phyloP scores from a whole-genome alignment of 345 rosid species.

The Isatis tinctoria region DNA sequence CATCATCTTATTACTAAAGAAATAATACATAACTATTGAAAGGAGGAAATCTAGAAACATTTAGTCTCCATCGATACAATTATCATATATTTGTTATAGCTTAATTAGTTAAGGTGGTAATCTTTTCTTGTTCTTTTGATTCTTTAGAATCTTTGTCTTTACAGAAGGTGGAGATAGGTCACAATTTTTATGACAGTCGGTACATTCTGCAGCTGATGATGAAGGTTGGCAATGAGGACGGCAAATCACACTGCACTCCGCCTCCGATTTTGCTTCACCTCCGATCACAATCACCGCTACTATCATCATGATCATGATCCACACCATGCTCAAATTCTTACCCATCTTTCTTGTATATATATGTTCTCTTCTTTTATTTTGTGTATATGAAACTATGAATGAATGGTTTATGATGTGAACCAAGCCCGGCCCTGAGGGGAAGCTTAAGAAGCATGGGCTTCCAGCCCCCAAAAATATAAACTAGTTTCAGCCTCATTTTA shows the following conservation, averaged over 20 bases:
- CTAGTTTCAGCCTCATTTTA: no score
- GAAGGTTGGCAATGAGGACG: neutral
- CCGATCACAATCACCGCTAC: neutral
- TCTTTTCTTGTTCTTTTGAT: neutral
- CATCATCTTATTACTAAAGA: neutral
- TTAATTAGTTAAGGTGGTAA: neutral
- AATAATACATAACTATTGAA: neutral
- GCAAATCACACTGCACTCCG: neutral
- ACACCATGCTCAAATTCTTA: neutral
- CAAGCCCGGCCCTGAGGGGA: no score
- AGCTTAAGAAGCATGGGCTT: no score
- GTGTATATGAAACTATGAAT: neutral
- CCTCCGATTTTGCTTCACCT: constrained; percentile 12
- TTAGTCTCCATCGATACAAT: no score
- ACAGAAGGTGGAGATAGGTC: neutral
- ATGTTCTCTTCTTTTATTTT: no score
- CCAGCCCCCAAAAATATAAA: no score
- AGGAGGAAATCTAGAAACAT: neutral
- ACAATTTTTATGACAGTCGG: neutral
- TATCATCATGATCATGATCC: constrained; percentile 9
- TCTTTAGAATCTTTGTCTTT: neutral
- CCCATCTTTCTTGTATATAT: neutral
- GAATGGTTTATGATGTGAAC: neutral
- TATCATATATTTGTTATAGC: neutral
- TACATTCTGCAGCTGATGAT: neutral